Evolutionary conservation across 202 grass and related monocot genomes (phyloP), one percentile per base, ranked within the genome.

Genomic region (Cymbopogon flexuosus): DNA sequence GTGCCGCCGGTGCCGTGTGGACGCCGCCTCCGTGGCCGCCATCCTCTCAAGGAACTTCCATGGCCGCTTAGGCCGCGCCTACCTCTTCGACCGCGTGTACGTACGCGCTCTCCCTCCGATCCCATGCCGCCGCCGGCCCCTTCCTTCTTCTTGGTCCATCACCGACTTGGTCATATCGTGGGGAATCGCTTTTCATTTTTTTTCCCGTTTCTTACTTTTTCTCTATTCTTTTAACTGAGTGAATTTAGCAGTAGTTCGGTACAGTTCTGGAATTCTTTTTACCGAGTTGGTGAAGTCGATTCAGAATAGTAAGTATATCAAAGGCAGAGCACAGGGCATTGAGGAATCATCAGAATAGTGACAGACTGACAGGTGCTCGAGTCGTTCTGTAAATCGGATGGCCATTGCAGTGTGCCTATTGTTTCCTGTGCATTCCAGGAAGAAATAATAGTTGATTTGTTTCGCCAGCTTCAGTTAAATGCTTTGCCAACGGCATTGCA

Each of bases 21-120:
- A 91, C 85, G 80, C 84, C 16, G 89, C 89, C 54, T 89, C 86
- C 52, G 52, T 34, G 46, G 63, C 75, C 21, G 83, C 76, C n/a
- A 82, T 94, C 67, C 11, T 91, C 40, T 91, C 91, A 43, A 82
- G 78, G 73, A 72, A 87, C n/a, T 91, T 94, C 81, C 62, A 65
- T 2, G 92, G 92, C 16, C 81, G 62, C n/a, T 68, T 64, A 35
- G 88, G 84, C 59, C 72, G 76, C 19, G 86, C 86, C 52, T 94
- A 91, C 66, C 91, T 94, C 76, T 84, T 93, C 83, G 67, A 56
- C 71, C 46, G 23, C 41, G 91, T 89, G 91, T 94, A 43, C 77
- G 85, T 84, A 45, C 61, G 6, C 8, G 15, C 19, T 54, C 77
- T 57, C 27, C n/a, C 22, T 22, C 31, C 12, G 11, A 75, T 23